Base-by-base conservation (phyloP, 805 yeast species). In the Candida ulmi region DNA sequence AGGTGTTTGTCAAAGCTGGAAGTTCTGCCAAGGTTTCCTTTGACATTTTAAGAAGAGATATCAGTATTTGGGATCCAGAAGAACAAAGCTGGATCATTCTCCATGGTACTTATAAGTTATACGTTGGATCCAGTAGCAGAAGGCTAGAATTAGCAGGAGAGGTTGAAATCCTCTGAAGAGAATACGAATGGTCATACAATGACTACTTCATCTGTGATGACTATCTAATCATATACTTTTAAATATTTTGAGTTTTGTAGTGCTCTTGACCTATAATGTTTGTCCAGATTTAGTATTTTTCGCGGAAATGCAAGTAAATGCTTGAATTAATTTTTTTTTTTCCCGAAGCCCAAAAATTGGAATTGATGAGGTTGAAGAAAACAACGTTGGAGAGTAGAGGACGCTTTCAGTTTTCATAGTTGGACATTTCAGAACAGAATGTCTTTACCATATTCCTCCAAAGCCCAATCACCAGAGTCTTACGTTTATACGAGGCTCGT, bases 401-500 rank as follows among this genome's bases (percentile, higher is more conserved):
- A 13, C 15, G 29, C 13, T 8, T 21, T 21, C 6, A 21, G 24
- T 21, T 7, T 9, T 9, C 9, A 21, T 9, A 7, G 6, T 21
- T 21, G 24, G 6, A 7, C 24, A 7, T 9, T 21, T 9, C 6
- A 7, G 8, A 7, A 15, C 11, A 8, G 19, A 18, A 44, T 43
- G 46, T 37, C 39, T 5, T 30, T 39, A 6, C 43, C 47, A 4
- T 36, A 30, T 12, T 40, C 47, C 2, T 60, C 74, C 47, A 64
- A 76, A 55, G 74, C 77, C 0, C 78, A 78, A 57, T 75, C 80
- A 15, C 80, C 91, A 1, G 70, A 70, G 51, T 70, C 82, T n/a
- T 77, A 71, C 51, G 57, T 83, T 17, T 78, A 71, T 56, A 69
- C 79, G 1, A 67, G 73, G 23, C 51, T 81, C 13, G 66, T 79